Percentiles rank a stretch among this genome's conserved stretches.
Evolutionary conservation across 139 green algal genomes (phyloP).

Genomic region (Chlorella sp.): DNA sequence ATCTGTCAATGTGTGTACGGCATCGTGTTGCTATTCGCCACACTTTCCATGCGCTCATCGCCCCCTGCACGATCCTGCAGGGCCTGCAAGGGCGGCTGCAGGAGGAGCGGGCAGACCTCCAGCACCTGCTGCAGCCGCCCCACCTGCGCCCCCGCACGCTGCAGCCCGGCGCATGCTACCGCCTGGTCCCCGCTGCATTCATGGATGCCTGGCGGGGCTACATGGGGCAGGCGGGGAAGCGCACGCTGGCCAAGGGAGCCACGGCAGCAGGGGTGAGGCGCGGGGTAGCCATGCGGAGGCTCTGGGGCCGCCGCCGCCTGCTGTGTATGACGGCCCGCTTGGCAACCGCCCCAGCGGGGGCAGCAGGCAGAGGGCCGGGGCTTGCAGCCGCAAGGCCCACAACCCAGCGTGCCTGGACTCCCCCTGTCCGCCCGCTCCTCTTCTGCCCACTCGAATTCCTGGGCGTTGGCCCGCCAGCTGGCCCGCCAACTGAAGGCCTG

Average conservation of each 20-base stretch:
- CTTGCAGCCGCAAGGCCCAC: not conserved
- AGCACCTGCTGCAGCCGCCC: conserved; percentile 45
- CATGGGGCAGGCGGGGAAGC: conserved; percentile 35
- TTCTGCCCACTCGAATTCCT: no score
- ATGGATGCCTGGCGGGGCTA: conserved; percentile 58
- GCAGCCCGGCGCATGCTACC: conserved; percentile 54
- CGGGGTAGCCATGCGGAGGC: not conserved
- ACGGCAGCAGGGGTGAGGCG: not conserved
- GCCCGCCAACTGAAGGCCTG: not conserved
- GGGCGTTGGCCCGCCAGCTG: no score
- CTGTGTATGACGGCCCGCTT: not conserved
- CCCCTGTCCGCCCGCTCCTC: no score
- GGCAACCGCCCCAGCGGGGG: not conserved
- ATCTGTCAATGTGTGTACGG: no score
- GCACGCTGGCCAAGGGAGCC: not conserved
- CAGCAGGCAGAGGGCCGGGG: not conserved
- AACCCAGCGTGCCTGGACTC: no score
- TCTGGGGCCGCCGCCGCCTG: not conserved
- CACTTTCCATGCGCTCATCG: no score
- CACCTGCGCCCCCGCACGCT: conserved; percentile 34
- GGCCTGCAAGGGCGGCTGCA: conserved; percentile 43
- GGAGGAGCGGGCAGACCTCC: conserved; percentile 48
- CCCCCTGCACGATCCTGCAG: no score
- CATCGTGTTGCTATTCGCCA: no score
- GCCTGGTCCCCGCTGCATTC: conserved; percentile 68